phyloP scores from a whole-genome alignment of 2,329 filamentous ascomycete species.

The Tolypocladium cylindrosporum region DNA sequence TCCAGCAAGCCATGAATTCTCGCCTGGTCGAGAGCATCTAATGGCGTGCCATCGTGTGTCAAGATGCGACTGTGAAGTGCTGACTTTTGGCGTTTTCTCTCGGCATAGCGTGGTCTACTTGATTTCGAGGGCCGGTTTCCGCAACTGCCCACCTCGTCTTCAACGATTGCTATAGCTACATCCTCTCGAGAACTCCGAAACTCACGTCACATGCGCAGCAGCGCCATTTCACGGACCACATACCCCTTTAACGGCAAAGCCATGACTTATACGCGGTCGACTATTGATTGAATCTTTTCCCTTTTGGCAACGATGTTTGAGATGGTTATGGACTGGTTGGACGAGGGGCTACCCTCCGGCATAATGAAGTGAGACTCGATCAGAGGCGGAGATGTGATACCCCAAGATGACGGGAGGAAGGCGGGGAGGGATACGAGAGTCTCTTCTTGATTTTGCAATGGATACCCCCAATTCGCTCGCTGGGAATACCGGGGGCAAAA shows the following conservation, averaged over 20 bases:
- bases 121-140: conserved; percentile 15
- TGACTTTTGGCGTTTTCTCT: conserved; percentile 19
- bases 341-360: background rate
- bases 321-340: background rate
- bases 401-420: background rate
- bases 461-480: conserved; percentile 13
- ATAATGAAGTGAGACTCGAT: background rate
- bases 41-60: conserved; percentile 11
- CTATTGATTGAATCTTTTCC: background rate
- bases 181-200: background rate
- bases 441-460: conserved; percentile 3
- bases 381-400: background rate
- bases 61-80: conserved; percentile 12
- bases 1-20: conserved; percentile 75
- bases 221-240: background rate
- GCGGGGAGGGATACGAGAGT: background rate
- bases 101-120: conserved; percentile 24
- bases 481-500: conserved; percentile 1
- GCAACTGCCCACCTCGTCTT: conserved; percentile 9
- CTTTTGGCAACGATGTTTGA: background rate
- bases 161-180: conserved; percentile 2
- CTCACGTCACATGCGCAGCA: background rate
- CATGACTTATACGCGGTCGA: background rate
- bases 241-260: background rate
- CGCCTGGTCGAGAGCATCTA: conserved; percentile 80